These are phyloP conservation scores for Pythium coloratum DNA, from an alignment of 352 stramenopile species.

Conservation along the genomic window DNA sequence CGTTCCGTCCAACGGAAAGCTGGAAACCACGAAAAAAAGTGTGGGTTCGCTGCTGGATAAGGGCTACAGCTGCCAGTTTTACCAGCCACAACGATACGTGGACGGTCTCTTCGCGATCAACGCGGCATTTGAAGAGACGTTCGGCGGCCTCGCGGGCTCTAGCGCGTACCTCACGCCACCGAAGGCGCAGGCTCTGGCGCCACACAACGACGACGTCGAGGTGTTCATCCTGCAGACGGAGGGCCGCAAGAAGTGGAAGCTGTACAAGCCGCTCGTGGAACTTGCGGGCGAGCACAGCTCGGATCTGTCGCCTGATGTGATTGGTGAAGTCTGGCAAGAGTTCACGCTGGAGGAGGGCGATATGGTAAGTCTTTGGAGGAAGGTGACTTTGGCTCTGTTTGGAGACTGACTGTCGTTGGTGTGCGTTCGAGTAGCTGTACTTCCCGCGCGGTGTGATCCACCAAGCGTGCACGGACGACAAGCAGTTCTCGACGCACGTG, in stretches of 20 bases:
- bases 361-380: slow-evolving; percentile 31
- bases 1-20: slow-evolving; percentile 20
- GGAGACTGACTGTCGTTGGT: background rate
- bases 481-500: slow-evolving; percentile 84
- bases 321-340: slow-evolving; percentile 81
- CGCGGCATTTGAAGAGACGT: slow-evolving; percentile 74
- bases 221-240: slow-evolving; percentile 87
- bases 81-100: slow-evolving; percentile 83
- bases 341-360: slow-evolving; percentile 83
- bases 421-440: slow-evolving; percentile 49
- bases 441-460: slow-evolving; percentile 83
- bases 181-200: slow-evolving; percentile 77
- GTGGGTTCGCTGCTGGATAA: slow-evolving; percentile 61
- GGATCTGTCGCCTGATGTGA: slow-evolving; percentile 61
- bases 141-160: slow-evolving; percentile 72
- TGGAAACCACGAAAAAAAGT: slow-evolving; percentile 43
- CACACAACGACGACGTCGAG: slow-evolving; percentile 86
- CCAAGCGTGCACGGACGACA: slow-evolving; percentile 72
- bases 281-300: slow-evolving; percentile 78
- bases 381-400: background rate
- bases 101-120: slow-evolving; percentile 76
- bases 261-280: slow-evolving; percentile 75
- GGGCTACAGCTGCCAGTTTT: slow-evolving; percentile 88
- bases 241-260: slow-evolving; percentile 87
- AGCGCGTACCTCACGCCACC: slow-evolving; percentile 83